Evolutionary conservation across 2,329 filamentous ascomycete genomes (phyloP), one percentile per base, ranked within the genome.

Genomic region (Aspergillus fructus): DNA sequence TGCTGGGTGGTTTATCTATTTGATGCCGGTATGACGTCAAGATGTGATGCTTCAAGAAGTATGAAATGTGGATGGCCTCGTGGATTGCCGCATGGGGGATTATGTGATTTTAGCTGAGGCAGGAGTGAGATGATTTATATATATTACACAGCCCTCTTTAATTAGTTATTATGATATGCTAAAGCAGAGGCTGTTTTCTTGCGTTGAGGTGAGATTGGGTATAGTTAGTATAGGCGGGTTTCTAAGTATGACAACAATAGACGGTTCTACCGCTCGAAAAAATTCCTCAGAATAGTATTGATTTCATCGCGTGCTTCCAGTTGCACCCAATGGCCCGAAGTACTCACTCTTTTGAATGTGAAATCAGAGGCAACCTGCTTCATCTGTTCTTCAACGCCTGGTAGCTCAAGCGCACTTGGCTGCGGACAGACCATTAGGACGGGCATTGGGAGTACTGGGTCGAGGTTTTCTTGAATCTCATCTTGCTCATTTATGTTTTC

Each of bases 251-350:
- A 30, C 23, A 33, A 23, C 13, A 40, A 27, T n/a, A 27, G 9
- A 49, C n/a, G 8, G 17, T 24, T 8, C 37, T 48, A 30, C 15
- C 39, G 15, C 33, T 41, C 42, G 19, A 56, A 34, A 52, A 68
- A 68, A 24, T 55, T 60, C 49, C 52, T 51, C 30, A 69, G 37
- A 5, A 62, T 51, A 1, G 15, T 23, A 58, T 68, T 69, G 5
- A 66, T 49, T 40, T 68, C 66, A 49, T 68, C 63, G 15, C 53
- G 58, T 13, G 54, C 59, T 55, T 68, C 67, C 24, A 69, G 33
- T 52, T 68, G 68, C 39, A 67, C 24, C 66, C 66, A 69, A 58
- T 69, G 67, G 1, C 67, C 64, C 5, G 40, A 27, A 4, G 51
- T 62, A n/a, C 55, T 56, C 7, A 66, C 59, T 12, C 49, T 34